Conservation (phyloP, 495 filamentous ascomycete genomes). For the Tuber melanosporum region DNA sequence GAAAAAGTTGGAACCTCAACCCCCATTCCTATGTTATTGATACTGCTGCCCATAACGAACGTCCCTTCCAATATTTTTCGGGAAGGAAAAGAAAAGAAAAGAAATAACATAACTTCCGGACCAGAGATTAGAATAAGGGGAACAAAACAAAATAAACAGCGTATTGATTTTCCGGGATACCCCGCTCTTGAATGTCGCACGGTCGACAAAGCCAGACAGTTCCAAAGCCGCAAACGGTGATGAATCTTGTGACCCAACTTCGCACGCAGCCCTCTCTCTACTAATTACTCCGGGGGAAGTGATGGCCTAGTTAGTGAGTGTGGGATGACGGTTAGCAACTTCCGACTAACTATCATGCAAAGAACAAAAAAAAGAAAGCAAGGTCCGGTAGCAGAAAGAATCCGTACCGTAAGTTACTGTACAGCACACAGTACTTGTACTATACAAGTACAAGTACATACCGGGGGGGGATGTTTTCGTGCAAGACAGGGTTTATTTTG, state of each 20-base stretch:
- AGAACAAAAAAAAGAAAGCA: conserved; percentile 9
- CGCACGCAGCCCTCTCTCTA: conserved; percentile 20
- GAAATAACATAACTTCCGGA: background rate
- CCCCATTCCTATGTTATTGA: background rate
- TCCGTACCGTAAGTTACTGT: conserved; percentile 7
- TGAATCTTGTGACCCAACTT: conserved; percentile 33
- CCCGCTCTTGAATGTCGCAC: conserved; percentile 35
- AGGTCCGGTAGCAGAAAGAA: conserved; percentile 24
- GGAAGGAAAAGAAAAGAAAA: background rate
- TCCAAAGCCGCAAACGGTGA: conserved; percentile 16
- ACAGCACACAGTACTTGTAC: background rate
- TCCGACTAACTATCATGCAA: conserved; percentile 18
- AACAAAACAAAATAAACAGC: background rate
- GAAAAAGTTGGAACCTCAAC: background rate
- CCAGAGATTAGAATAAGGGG: background rate
- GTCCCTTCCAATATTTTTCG: background rate
- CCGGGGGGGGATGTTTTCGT: too few species aligned
- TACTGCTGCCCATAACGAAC: background rate
- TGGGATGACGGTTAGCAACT: conserved; percentile 38
- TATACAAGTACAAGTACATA: background rate
- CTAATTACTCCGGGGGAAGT: conserved; percentile 20
- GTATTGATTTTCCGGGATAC: conserved; percentile 29
- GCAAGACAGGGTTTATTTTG: too few species aligned
- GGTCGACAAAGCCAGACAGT: conserved; percentile 23
- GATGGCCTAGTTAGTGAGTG: conserved; percentile 20